Evolutionary conservation across 495 filamentous ascomycete genomes (phyloP), one percentile per base, ranked within the genome.

Genomic region (Aspergillus haitiensis): DNA sequence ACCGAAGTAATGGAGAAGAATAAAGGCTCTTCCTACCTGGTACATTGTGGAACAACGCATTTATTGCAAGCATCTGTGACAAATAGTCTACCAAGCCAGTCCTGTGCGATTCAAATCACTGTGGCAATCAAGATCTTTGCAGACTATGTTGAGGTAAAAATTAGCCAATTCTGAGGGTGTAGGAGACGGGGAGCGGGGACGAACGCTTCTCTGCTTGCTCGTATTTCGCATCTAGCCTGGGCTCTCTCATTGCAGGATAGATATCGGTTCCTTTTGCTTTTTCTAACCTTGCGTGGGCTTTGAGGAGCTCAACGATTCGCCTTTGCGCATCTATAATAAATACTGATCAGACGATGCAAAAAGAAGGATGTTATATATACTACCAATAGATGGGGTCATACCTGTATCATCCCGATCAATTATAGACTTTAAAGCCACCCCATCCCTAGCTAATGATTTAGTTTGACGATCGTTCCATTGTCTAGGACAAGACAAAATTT

Each of bases 161-260:
- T 49, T 35, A 21, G 34, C 5, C 32, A 5, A 39, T 7, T 12
- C 13, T 39, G 11, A 27, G 21, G 3, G 21, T 3, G 21, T 27
- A 27, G 3, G 21, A 27, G 21, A 27, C 21, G 21, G 10, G 1
- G 27, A n/a, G 6, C 21, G 13, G 10, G 1, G 0, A 68, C 73
- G 63, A 31, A 76, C 73, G 47, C 44, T 76, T 67, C 16, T 76
- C 72, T 13, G 73, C 73, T 33, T 70, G 67, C 18, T 73, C 66
- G 50, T 73, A 76, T 21, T 63, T 63, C 1, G 60, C 53, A 50
- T 72, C 73, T 2, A 62, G 58, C 35, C 71, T 63, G 1, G 70
- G 72, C 21, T 75, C 61, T 52, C 64, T 66, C 62, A 63, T 70
- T 0, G 73, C 71, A 1, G 73, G 73, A 33, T 61, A 59, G 46